phyloP scores from a whole-genome alignment of 2,329 filamentous ascomycete genomes.

The Dactylonectria macrodidyma region DNA sequence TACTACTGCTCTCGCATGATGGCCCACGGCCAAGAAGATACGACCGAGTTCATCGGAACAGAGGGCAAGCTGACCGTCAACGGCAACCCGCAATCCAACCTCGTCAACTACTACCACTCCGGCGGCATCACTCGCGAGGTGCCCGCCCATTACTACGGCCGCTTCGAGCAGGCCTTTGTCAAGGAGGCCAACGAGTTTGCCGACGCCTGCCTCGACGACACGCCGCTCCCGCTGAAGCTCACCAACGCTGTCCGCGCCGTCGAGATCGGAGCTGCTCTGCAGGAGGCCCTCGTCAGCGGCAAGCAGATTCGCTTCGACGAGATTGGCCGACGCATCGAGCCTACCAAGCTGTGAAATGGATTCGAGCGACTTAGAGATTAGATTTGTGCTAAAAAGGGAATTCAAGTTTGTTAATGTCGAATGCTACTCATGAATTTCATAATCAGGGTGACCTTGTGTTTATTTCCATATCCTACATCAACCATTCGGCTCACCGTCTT shows the following conservation, averaged over 20 bases:
- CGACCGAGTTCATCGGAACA: constrained; percentile 77
- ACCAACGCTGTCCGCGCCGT: constrained; percentile 28
- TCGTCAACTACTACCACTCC: constrained; percentile 68
- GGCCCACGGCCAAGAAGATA: constrained; percentile 77
- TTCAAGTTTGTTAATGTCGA: constrained; percentile 2
- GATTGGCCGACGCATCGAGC: constrained; percentile 28
- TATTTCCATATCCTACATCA: constrained; percentile 2
- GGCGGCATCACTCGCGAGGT: constrained; percentile 67
- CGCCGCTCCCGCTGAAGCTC: constrained; percentile 50
- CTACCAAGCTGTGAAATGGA: constrained; percentile 27
- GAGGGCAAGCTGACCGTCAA: constrained; percentile 75
- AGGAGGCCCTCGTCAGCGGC: constrained; percentile 27
- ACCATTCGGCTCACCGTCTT: constrained; percentile 18
- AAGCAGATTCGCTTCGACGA: constrained; percentile 30
- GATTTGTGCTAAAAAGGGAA: not conserved
- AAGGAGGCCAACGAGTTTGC: constrained; percentile 75
- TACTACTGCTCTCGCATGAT: constrained; percentile 77
- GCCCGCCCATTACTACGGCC: constrained; percentile 72
- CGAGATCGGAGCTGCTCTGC: constrained; percentile 29
- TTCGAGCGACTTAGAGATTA: not conserved
- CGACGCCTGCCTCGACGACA: constrained; percentile 62
- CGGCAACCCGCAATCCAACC: constrained; percentile 65
- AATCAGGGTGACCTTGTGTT: not conserved
- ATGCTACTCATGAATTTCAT: not conserved
- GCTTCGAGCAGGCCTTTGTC: constrained; percentile 74